These are phyloP conservation scores for Aspergillus niger DNA, from an alignment of 2,329 filamentous ascomycete genomes.

Conservation along the genomic window DNA sequence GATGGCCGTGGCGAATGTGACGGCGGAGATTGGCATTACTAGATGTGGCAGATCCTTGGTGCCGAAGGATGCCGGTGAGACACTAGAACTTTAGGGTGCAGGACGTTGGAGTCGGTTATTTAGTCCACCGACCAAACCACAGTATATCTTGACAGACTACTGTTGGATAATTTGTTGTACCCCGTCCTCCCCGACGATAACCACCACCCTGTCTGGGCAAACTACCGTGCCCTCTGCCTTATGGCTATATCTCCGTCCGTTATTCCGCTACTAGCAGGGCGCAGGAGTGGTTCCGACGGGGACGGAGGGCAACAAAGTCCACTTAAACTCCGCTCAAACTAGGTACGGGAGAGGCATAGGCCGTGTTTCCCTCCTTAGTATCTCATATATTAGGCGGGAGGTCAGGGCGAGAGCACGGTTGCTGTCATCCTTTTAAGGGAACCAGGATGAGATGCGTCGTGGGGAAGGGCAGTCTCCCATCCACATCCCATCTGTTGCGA, in stretches of 20 bases:
- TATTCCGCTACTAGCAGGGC: not conserved
- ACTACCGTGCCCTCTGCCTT: not conserved
- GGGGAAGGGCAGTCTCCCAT: not conserved
- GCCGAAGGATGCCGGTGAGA: not conserved
- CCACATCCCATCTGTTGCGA: not conserved
- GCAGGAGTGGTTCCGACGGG: not conserved
- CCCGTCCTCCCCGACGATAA: not conserved
- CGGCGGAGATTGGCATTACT: not conserved
- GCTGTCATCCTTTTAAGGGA: not conserved
- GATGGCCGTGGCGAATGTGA: not conserved
- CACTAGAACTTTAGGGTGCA: not conserved
- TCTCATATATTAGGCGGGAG: not conserved
- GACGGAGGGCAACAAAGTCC: not conserved
- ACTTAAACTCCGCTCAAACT: not conserved
- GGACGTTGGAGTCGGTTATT: not conserved
- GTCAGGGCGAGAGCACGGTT: not conserved
- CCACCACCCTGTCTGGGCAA: not conserved
- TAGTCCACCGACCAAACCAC: not conserved
- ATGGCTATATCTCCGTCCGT: slow-evolving; percentile 3
- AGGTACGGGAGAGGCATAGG: not conserved
- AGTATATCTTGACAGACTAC: no score
- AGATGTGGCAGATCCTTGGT: not conserved
- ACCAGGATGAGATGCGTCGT: not conserved
- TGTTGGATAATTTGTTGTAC: not conserved
- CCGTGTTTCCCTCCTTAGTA: not conserved